Percentiles rank a stretch among this genome's conserved stretches.
These are phyloP conservation scores for Magnusiomyces ingens DNA, from an alignment of 1,139 yeast genomes.

Conservation along the genomic window DNA sequence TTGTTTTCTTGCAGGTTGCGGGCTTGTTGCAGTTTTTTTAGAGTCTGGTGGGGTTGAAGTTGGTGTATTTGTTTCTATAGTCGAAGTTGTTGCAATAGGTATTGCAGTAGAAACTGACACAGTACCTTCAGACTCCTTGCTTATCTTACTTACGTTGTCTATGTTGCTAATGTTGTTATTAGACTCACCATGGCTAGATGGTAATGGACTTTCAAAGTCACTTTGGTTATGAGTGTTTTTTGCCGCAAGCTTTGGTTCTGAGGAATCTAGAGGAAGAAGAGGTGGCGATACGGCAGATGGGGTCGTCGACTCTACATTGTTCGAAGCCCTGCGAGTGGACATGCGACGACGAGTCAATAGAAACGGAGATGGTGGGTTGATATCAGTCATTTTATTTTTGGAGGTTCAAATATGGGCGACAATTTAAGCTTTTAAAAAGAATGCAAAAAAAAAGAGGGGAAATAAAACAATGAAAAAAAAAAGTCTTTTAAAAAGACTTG, in stretches of 20 bases:
- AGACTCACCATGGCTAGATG: too few relatives aligned
- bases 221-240: too few relatives aligned
- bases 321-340: not conserved
- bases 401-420: not conserved
- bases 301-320: too few relatives aligned
- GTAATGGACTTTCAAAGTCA: too few relatives aligned
- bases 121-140: not conserved
- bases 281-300: too few relatives aligned
- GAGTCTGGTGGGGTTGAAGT: too few relatives aligned
- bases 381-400: not conserved
- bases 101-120: too few relatives aligned
- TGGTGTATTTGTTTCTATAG: too few relatives aligned
- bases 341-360: slow-evolving; percentile 1
- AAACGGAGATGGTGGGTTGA: not conserved
- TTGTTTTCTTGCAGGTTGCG: not conserved
- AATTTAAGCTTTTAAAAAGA: not conserved
- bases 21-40: not conserved
- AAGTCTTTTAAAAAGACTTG: not conserved
- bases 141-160: not conserved
- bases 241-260: too few relatives aligned
- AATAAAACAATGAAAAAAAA: not conserved
- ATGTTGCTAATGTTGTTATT: not conserved
- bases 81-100: too few relatives aligned
- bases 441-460: not conserved
- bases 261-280: too few relatives aligned